Base-by-base conservation (phyloP, 306 rosid species). In the Calophaca sinica region DNA sequence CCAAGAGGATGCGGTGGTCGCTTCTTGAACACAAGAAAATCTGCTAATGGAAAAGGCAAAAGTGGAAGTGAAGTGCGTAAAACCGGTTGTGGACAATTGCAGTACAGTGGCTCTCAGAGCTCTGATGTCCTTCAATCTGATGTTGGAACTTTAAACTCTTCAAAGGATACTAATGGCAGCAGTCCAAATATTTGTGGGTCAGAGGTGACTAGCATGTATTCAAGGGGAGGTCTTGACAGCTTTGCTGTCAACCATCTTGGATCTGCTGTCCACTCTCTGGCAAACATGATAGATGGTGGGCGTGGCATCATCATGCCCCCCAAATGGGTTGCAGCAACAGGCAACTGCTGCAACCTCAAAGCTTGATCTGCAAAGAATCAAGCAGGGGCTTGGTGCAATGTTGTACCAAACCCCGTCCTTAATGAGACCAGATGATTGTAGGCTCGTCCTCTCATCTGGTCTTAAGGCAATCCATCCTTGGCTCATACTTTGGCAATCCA, bases 1-100 rank as follows among this genome's bases (percentile, higher is more conserved):
- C 96, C 97, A 65, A 87, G 99, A 77, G 99, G 99, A 73, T 79
- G 89, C 1, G 96, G 99, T 0, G 99, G 99, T 14, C 96, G 99
- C 12, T 94, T 94, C 87, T 77, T 94, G 87, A 94, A 94, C 88
- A 76, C 88, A 7, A 90, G 51, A 84, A 68, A 1, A 44, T 4
- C 20, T 74, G 83, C 49, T 13, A 75, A 67, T 3, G 80, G 64
- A 73, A 79, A 78, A 38, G 88, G 58, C 44, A 82, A 79, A 80
- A 42, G 33, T 20, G 80, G 74, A 59, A 68, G 70, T 44, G 75
- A 74, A 79, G 77, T 14, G 82, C 82, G 63, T 55, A 87, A 70
- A 76, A 54, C 41, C 31, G 81, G 83, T 7, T 70, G 71, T 42
- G 63, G 35, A 32, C 87, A 77, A 66, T 44, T 86, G 63, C 84